Percentiles rank a stretch among this genome's conserved stretches.
These are phyloP conservation scores for Peniophora sp. DNA, from an alignment of 1,284 basidiomycete species.

Conservation along the genomic window DNA sequence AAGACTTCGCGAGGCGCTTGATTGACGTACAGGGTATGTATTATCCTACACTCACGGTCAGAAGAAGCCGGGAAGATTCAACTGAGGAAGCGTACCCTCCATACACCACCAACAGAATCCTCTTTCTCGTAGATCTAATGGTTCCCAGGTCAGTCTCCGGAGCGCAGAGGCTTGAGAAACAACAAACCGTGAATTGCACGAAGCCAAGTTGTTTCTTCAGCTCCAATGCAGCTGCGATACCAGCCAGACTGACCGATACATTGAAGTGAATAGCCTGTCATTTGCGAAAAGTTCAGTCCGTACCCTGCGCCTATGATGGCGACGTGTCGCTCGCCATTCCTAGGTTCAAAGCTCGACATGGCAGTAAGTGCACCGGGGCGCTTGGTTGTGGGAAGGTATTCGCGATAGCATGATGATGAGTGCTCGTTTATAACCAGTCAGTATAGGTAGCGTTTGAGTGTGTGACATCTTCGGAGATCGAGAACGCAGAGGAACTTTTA, in stretches of 20 bases:
- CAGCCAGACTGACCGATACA: conserved; percentile 23
- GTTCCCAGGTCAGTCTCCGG: background rate
- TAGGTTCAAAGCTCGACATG: no score
- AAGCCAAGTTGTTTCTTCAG: conserved; percentile 35
- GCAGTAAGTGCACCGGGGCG: no score
- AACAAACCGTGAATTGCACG: conserved; percentile 35
- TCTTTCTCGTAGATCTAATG: conserved; percentile 44
- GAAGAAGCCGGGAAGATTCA: background rate
- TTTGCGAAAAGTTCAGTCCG: background rate
- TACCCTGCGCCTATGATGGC: conserved; percentile 46
- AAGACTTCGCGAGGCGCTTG: background rate
- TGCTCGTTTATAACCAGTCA: no score
- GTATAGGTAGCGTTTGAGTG: no score
- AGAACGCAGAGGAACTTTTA: no score
- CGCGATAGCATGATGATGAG: no score
- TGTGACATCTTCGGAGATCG: no score
- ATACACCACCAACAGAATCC: conserved; percentile 39
- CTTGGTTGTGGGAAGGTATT: no score
- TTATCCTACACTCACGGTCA: conserved; percentile 25
- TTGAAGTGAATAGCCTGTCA: background rate
- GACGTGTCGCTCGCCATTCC: conserved; percentile 24
- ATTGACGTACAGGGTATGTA: conserved; percentile 22
- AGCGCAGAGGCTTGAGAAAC: background rate
- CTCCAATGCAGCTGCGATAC: conserved; percentile 39
- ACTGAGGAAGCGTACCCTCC: conserved; percentile 32